phyloP scores from a whole-genome alignment of 140 eudicot genomes.

The Stevia rebaudiana region DNA sequence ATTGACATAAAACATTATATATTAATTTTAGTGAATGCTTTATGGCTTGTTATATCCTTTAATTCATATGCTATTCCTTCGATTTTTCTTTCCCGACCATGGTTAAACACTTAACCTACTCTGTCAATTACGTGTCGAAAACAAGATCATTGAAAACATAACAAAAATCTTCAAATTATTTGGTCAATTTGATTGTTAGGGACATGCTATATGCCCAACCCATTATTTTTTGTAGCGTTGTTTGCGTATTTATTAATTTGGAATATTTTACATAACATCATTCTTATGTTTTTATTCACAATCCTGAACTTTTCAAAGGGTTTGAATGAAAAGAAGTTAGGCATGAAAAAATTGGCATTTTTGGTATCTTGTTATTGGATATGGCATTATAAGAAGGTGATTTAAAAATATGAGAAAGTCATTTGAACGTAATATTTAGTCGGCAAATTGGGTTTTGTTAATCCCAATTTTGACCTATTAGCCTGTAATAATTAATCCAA shows the following conservation, averaged over 20 bases:
- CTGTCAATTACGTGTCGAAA: not conserved
- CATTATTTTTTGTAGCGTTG: slow-evolving; percentile 27
- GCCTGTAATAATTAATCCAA: too few species aligned
- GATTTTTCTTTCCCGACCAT: not conserved
- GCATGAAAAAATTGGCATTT: not conserved
- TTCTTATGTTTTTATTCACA: slow-evolving; percentile 8
- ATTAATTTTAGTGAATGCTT: too few species aligned
- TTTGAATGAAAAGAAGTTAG: slow-evolving; percentile 9
- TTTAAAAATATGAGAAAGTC: too few species aligned
- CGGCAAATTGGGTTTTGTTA: too few species aligned
- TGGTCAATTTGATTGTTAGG: slow-evolving; percentile 1
- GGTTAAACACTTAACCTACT: not conserved
- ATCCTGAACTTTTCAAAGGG: not conserved
- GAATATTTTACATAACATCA: slow-evolving; percentile 19
- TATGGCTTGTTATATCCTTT: too few species aligned
- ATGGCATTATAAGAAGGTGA: not conserved
- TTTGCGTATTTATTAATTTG: slow-evolving; percentile 24
- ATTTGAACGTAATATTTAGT: too few species aligned
- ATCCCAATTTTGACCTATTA: too few species aligned
- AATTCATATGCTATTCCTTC: not conserved
- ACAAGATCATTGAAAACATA: not conserved
- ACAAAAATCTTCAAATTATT: not conserved
- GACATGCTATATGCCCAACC: not conserved
- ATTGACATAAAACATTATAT: too few species aligned
- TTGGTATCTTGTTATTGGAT: slow-evolving; percentile 21